Conservation (phyloP, 2,329 filamentous ascomycete species). For the Phyllachora maydis region DNA sequence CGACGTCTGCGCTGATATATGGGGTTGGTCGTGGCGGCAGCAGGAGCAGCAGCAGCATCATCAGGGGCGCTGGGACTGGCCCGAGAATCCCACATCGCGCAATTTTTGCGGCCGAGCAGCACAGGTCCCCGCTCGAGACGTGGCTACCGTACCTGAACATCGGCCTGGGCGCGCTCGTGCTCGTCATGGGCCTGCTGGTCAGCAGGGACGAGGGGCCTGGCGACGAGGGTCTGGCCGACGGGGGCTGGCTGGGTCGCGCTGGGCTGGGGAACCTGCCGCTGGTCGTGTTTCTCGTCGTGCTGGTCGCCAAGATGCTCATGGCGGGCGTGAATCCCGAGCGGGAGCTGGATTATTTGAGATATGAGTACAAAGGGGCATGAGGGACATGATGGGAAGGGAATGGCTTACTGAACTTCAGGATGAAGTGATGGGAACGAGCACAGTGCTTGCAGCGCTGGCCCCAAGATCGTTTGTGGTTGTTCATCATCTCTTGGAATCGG, state of each 20-base stretch:
- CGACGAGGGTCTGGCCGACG: conserved; percentile 8
- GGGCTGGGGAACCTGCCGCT: conserved; percentile 29
- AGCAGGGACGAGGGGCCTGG: no score
- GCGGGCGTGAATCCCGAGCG: conserved; percentile 44
- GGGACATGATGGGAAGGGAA: no score
- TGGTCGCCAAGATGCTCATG: conserved; percentile 45
- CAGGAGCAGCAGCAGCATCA: no score
- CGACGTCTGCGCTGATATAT: no score
- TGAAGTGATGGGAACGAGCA: no score
- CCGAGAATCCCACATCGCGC: no score
- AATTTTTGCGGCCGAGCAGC: conserved; percentile 1
- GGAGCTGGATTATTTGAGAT: conserved; percentile 40
- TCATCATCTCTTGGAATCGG: no score
- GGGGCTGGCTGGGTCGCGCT: conserved; percentile 16
- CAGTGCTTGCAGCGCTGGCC: no score
- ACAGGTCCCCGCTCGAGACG: conserved; percentile 24
- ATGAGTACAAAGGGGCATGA: conserved; percentile 47
- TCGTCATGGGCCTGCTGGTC: conserved; percentile 18
- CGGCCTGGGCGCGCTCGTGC: conserved; percentile 29
- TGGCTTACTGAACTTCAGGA: no score
- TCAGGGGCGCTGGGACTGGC: no score
- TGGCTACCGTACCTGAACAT: conserved; percentile 40
- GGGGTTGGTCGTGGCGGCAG: no score
- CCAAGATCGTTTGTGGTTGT: no score
- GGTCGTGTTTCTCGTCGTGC: conserved; percentile 36